Base-by-base conservation (phyloP, 768 basidiomycete genomes). In the Hypsizygus marmoreus region DNA sequence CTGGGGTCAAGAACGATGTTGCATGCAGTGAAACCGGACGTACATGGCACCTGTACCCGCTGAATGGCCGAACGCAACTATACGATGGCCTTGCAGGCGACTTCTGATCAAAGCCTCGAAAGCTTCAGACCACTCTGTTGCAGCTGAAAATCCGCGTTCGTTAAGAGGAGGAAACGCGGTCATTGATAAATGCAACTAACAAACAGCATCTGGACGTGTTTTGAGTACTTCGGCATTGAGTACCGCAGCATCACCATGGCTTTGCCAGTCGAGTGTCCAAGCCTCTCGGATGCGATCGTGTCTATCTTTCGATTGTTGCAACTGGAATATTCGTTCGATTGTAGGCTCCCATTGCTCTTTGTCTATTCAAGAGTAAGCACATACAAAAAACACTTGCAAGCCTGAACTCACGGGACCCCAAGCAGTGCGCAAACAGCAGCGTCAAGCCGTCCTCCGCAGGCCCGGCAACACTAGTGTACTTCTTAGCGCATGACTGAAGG, bases 181-280 rank as follows among this genome's bases (percentile, higher is more conserved):
- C 22, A 34, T 20, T 6, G 23, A 37, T 17, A 41, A 13, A 20
- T 4, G 16, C n/a, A 8, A 55, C 61, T 40, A 28, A 62, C 63
- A 60, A 12, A 62, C 55, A 2, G 56, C 48, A 34, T 29, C 53
- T 10, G 58, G 45, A 25, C 58, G 54, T n/a, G 53, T 57, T 14
- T 43, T 35, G 6, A 72, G 52, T 8, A 45, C 32, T 12, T 49
- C 56, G 19, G 55, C 59, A 43, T 74, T 74, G 9, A 70, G 16
- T 4, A 64, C 41, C 13, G 64, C 68, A 4, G 67, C 60, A 23
- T 71, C 70, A 11, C 72, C 72, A 39, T 71, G 70, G 20, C 54
- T 68, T 28, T 64, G 70, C 67, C 67, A 71, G 52, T 74, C 72
- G 16, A 73, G 61, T 2, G 66, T 47, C 71, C 70, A 73, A 1